phyloP scores from a whole-genome alignment of 2,329 filamentous ascomycete genomes.

The Aureobasidium vineae region DNA sequence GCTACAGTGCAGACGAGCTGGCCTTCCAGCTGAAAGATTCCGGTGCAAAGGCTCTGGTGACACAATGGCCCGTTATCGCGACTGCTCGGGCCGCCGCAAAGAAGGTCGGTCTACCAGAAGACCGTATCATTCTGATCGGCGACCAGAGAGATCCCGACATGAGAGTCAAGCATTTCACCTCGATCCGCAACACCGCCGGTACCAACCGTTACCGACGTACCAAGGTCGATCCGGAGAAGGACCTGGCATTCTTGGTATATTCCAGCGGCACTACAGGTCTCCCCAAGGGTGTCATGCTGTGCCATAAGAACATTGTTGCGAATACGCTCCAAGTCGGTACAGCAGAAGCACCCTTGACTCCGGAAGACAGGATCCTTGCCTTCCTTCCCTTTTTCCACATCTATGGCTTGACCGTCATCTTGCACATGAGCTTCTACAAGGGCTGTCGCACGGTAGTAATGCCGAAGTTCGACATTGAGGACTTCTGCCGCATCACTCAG shows the following conservation, averaged over 20 bases:
- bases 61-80: slow-evolving; percentile 65
- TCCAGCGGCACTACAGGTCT: slow-evolving; percentile 86
- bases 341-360: slow-evolving; percentile 52
- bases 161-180: slow-evolving; percentile 68
- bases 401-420: slow-evolving; percentile 72
- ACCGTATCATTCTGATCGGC: slow-evolving; percentile 74
- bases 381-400: slow-evolving; percentile 91
- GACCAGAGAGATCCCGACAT: slow-evolving; percentile 60
- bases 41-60: slow-evolving; percentile 70
- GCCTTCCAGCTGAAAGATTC: slow-evolving; percentile 80
- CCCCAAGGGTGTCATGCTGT: slow-evolving; percentile 88
- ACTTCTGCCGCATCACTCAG: slow-evolving; percentile 74
- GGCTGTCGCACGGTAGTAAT: slow-evolving; percentile 69
- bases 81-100: slow-evolving; percentile 66
- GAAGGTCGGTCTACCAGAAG: slow-evolving; percentile 65
- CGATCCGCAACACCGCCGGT: slow-evolving; percentile 63
- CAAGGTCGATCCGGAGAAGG: slow-evolving; percentile 64
- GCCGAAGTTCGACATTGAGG: slow-evolving; percentile 76
- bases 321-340: slow-evolving; percentile 56
- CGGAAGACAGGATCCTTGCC: slow-evolving; percentile 67
- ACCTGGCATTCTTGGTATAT: slow-evolving; percentile 83
- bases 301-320: slow-evolving; percentile 76
- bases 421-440: slow-evolving; percentile 65
- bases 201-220: slow-evolving; percentile 59
- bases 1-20: slow-evolving; percentile 80